Conservation (phyloP, 1,284 basidiomycete genomes). For the Cutaneotrichosporon daszewskae region DNA sequence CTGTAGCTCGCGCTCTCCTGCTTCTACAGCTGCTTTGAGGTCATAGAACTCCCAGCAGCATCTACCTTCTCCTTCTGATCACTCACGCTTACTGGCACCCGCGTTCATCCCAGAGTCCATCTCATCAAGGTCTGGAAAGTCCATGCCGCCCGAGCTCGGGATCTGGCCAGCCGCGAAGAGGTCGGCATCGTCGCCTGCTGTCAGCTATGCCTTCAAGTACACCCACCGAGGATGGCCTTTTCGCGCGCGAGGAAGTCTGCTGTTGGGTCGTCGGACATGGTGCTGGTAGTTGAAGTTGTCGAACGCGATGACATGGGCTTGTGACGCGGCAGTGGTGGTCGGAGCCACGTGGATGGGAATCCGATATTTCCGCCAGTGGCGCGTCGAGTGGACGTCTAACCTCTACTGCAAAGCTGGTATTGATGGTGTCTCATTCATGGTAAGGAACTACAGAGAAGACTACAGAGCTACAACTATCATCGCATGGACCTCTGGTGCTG, state of each 20-base stretch:
- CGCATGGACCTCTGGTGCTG: no score
- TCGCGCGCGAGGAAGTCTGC: constrained; percentile 48
- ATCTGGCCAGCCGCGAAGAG: constrained; percentile 39
- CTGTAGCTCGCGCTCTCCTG: neutral
- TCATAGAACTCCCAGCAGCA: no score
- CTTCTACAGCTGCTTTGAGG: neutral
- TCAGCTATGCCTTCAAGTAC: neutral
- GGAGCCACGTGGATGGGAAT: no score
- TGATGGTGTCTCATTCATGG: no score
- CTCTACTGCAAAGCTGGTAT: no score
- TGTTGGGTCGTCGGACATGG: constrained; percentile 48
- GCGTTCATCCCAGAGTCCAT: neutral
- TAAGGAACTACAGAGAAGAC: no score
- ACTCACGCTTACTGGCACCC: neutral
- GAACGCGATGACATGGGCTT: no score
- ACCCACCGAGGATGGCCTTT: constrained; percentile 44
- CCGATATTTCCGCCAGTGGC: no score
- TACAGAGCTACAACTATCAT: no score
- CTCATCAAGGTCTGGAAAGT: constrained; percentile 34
- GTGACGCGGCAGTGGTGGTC: no score
- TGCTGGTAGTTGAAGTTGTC: no score
- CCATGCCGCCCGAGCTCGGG: constrained; percentile 36
- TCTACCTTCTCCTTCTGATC: neutral
- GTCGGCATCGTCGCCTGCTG: constrained; percentile 45
- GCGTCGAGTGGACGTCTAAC: no score